A percentile compares a stretch with the other conserved stretches of the same genome.
phyloP scores from a whole-genome alignment of 2,329 filamentous ascomycete genomes.

The Penicillium sp. region DNA sequence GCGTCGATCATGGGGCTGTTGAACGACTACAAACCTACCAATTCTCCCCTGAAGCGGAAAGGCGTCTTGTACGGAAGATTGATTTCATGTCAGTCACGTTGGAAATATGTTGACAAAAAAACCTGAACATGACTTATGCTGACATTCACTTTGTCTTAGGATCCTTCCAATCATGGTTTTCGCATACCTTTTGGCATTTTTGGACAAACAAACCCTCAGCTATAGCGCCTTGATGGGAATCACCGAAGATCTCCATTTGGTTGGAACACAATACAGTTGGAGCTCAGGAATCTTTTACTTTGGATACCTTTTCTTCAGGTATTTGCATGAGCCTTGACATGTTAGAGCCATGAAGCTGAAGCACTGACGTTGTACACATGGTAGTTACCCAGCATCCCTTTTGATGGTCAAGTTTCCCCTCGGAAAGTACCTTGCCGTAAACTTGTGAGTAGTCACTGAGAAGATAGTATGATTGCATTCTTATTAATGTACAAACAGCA shows the following conservation, averaged over 20 bases:
- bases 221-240: conserved; percentile 38
- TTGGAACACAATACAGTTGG: conserved; percentile 26
- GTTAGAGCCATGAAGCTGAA: no score
- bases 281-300: conserved; percentile 26
- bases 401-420: conserved; percentile 38
- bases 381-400: conserved; percentile 31
- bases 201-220: conserved; percentile 31
- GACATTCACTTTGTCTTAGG: conserved; percentile 1
- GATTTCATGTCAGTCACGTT: conserved; percentile 18
- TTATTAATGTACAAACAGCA: conserved; percentile 5
- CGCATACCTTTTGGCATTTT: conserved; percentile 32
- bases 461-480: background rate
- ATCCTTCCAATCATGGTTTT: conserved; percentile 28
- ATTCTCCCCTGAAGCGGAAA: conserved; percentile 19
- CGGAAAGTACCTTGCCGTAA: conserved; percentile 35
- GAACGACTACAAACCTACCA: conserved; percentile 9
- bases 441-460: conserved; percentile 10
- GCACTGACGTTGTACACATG: no score
- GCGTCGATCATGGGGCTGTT: conserved; percentile 12
- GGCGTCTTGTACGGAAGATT: conserved; percentile 22
- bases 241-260: conserved; percentile 28
- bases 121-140: background rate
- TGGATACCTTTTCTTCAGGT: conserved; percentile 28
- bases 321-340: background rate
- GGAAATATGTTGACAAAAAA: no score